Base-by-base conservation (phyloP, 1,284 basidiomycete genomes). In the Cystobasidium sp. region DNA sequence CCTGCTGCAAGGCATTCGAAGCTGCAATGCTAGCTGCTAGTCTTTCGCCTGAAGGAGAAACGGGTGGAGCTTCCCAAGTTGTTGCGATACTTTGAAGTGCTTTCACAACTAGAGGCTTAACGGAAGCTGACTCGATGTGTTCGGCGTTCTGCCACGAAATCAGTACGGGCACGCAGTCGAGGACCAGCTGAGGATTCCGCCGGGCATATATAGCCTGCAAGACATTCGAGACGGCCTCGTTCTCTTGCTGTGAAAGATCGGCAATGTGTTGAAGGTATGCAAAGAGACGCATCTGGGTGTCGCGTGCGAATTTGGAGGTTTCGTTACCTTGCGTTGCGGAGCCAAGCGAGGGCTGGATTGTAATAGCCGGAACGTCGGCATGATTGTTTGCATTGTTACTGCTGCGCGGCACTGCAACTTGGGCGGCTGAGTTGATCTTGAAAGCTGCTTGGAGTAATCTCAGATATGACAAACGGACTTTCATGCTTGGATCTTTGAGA, bases 101-200 rank as follows among this genome's bases (percentile, higher is more conserved):
- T 12, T 18, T 44, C 8, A n/a, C 18, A 44, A 68, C 24, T 12
- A 68, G 53, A 9, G 39, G 16, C 53, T 44, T 56, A 37, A 68
- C 41, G 5, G 24, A 41, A 16, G 56, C 4, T 20, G 56, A 59
- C 31, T 46, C 66, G 39, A 24, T 0, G 0, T 55, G 49, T 31
- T 68, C 66, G 10, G 53, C 66, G 20, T 56, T 68, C 53, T 68
- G 51, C 66, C 66, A 56, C 10, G 55, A 68, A 16, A 55, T 43
- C 6, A 68, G 66, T 52, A 68, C 43, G 4, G 66, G 66, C 31
- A 68, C 55, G 44, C 66, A 49, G 20, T 68, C 66, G 43, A 68
- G 41, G 6, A 68, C 53, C 5, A 56, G 16, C 22, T 68, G 66
- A 8, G 46, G 10, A 22, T 68, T 41, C n/a, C 24, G 24, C 18